Base-by-base conservation (phyloP, 2,329 filamentous ascomycete species). In the Phialophora verrucosa region DNA sequence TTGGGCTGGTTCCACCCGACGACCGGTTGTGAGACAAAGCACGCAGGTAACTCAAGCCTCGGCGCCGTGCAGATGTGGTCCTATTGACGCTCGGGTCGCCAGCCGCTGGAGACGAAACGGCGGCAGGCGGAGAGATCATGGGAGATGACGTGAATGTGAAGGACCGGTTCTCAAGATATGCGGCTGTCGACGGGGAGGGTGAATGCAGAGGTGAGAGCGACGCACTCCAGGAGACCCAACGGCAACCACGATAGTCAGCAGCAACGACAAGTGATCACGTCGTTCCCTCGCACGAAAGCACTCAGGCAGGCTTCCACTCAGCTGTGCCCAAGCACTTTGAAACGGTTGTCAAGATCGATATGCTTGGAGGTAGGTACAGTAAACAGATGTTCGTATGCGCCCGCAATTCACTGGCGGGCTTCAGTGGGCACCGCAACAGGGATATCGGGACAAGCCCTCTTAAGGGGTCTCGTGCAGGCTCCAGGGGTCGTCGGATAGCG, bases 1-100 rank as follows among this genome's bases (percentile, higher is more conserved):
- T 66, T 12, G 68, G 65, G 42, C 64, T 68, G 35, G 63, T 68
- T 4, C 62, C 58, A 54, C 63, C 63, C 35, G 70, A 71, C 2
- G 70, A 64, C 49, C 69, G 71, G 62, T 59, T 66, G 56, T 71
- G 71, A 12, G 71, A 73, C 35, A 73, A 59, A 49, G 64, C 64
- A 64, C 71, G 71, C 50, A 73, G 63, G 62, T 73, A 73, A 65
- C 70, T 72, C 57, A 73, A 58, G 42, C 70, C 71, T 42, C 71
- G 61, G 42, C 71, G 67, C 38, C 71, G 55, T 62, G 59, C 59
- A 49, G 70, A 70, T 14, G 64, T 66, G 53, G 71, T 68, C 57
- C 69, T 59, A 54, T 66, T 67, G 23, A 70, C 59, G 27, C 20
- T 61, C 31, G 59, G 59, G 63, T 68, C 68, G 49, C 57, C 62